Conservation (phyloP, 176 grass and related monocot species). For the Dendrocalamus sinicus region DNA sequence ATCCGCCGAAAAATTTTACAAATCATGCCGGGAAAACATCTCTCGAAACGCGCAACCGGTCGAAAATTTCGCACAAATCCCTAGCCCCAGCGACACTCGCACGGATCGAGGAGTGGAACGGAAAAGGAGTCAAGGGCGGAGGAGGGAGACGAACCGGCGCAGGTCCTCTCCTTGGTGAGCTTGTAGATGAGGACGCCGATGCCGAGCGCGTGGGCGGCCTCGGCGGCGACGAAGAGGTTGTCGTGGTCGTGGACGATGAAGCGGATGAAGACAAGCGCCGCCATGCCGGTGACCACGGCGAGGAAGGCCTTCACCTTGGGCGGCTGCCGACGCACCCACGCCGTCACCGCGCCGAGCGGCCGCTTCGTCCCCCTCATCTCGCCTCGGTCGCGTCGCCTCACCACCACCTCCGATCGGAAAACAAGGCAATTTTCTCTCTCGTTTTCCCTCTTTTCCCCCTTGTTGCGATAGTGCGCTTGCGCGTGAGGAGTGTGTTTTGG, state of each 20-base stretch:
- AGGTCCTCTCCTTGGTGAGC: slow-evolving; percentile 97
- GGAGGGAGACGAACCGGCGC: slow-evolving; percentile 66
- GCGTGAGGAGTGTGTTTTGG: not conserved
- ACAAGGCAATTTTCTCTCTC: slow-evolving; percentile 24
- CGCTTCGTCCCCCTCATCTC: slow-evolving; percentile 67
- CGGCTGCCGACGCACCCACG: slow-evolving; percentile 87
- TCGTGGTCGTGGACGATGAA: slow-evolving; percentile 99
- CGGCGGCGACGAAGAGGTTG: slow-evolving; percentile 91
- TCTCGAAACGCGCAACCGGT: not conserved
- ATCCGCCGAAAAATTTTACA: not conserved
- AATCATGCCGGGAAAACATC: not conserved
- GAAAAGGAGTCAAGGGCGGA: not conserved
- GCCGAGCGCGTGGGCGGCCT: slow-evolving; percentile 93
- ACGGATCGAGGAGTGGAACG: slow-evolving; percentile 16
- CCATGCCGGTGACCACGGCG: slow-evolving; percentile 87
- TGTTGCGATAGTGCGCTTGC: slow-evolving; percentile 5
- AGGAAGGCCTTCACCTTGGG: slow-evolving; percentile 99
- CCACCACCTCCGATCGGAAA: slow-evolving; percentile 49
- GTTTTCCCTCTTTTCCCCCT: slow-evolving; percentile 4
- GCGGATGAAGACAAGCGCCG: slow-evolving; percentile 89
- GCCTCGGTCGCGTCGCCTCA: slow-evolving; percentile 11
- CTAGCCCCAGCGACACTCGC: slow-evolving; percentile 1
- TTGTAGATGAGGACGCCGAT: slow-evolving; percentile 93
- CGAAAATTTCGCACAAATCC: not conserved
- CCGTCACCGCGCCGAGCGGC: slow-evolving; percentile 65